These are phyloP conservation scores for Leucocoprinus sp. DNA, from an alignment of 768 basidiomycete genomes.

Conservation along the genomic window DNA sequence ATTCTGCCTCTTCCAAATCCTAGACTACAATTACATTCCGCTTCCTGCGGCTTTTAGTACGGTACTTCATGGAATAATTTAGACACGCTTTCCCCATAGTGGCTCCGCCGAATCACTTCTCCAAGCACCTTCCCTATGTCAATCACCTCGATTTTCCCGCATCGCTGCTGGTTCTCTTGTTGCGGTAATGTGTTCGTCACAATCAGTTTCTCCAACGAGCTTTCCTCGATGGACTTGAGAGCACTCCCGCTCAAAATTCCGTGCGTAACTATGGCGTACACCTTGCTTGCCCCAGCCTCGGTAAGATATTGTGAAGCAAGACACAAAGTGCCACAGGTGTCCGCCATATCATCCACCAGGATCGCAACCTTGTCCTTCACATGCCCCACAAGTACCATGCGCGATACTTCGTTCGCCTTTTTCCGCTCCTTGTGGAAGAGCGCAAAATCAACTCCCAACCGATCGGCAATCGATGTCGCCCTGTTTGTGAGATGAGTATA, in stretches of 20 bases:
- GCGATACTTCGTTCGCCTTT: constrained; percentile 90
- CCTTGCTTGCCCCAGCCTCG: constrained; percentile 80
- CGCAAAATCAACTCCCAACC: constrained; percentile 94
- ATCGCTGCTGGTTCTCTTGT: constrained; percentile 57
- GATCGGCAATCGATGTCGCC: constrained; percentile 95
- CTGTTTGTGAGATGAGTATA: too few species aligned
- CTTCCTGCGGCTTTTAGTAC: constrained; percentile 39
- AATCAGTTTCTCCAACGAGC: constrained; percentile 85
- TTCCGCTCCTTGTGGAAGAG: constrained; percentile 99
- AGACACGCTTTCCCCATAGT: constrained; percentile 93
- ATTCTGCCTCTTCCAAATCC: constrained; percentile 10
- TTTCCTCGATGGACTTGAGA: constrained; percentile 60
- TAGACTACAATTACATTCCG: constrained; percentile 13
- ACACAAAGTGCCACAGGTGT: constrained; percentile 91
- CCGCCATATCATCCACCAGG: constrained; percentile 97
- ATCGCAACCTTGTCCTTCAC: constrained; percentile 91
- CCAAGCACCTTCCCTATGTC: constrained; percentile 93
- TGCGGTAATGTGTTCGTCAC: constrained; percentile 99
- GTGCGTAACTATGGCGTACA: constrained; percentile 93
- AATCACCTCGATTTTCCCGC: constrained; percentile 83
- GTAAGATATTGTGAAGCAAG: constrained; percentile 84
- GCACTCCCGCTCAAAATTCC: constrained; percentile 92
- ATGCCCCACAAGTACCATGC: constrained; percentile 93
- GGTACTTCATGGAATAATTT: constrained; percentile 87
- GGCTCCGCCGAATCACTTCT: constrained; percentile 91